A percentile compares a stretch with the other conserved stretches of the same genome.
phyloP scores from a whole-genome alignment of 768 basidiomycete species.

The Tylopilus subfusipes region DNA sequence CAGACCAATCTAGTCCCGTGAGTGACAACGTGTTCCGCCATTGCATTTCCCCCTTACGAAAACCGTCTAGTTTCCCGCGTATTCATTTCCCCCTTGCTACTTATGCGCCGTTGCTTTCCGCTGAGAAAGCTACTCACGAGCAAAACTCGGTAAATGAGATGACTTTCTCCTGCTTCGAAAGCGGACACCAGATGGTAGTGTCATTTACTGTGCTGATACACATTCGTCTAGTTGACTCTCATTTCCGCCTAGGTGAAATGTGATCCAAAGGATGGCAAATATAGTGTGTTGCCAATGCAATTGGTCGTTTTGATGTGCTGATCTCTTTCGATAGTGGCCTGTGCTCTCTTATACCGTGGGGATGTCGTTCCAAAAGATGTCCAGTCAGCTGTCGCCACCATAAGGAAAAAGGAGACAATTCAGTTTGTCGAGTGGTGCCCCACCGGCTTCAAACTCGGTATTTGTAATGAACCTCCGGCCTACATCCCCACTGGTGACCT shows the following conservation, averaged over 20 bases:
- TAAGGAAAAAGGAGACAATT: constrained; percentile 98
- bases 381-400: constrained; percentile 84
- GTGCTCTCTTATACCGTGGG: constrained; percentile 88
- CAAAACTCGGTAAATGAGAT: constrained; percentile 97
- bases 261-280: constrained; percentile 97
- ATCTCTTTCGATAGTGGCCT: constrained; percentile 61
- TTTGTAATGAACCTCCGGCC: constrained; percentile 95
- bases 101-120: constrained; percentile 92
- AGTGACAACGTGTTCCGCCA: constrained; percentile 32
- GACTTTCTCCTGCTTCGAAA: constrained; percentile 98
- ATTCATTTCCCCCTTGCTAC: constrained; percentile 98
- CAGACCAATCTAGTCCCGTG: constrained; percentile 98
- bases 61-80: constrained; percentile 74
- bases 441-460: constrained; percentile 97
- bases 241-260: constrained; percentile 56
- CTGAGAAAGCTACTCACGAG: constrained; percentile 93
- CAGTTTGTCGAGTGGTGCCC: constrained; percentile 99
- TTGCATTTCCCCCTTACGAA: constrained; percentile 1
- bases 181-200: constrained; percentile 88
- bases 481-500: constrained; percentile 92
- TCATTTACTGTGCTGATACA: not conserved
- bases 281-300: constrained; percentile 58
- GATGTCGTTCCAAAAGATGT: constrained; percentile 97
- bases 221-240: constrained; percentile 1
- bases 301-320: constrained; percentile 7